phyloP scores from a whole-genome alignment of 129 eudicot genomes.

The Saposhnikovia divaricata region DNA sequence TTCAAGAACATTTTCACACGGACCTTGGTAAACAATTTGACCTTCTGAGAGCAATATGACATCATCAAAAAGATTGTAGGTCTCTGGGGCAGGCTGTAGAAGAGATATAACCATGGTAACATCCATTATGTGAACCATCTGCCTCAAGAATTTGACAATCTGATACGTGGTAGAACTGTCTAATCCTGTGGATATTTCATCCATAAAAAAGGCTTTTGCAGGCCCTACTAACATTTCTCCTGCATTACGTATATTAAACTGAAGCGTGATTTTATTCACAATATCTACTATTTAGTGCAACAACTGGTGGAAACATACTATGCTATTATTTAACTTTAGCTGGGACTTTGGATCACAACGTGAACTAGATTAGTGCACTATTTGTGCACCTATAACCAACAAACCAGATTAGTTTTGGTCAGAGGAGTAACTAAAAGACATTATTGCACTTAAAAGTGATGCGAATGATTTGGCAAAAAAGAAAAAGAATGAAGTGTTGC shows the following conservation, averaged over 20 bases:
- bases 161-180: slow-evolving; percentile 83
- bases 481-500: not conserved
- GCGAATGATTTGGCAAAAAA: not conserved
- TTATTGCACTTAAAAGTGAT: not conserved
- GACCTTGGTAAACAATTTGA: slow-evolving; percentile 64
- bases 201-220: slow-evolving; percentile 68
- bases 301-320: not conserved
- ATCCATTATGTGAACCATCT: slow-evolving; percentile 72
- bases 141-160: slow-evolving; percentile 45
- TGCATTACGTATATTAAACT: slow-evolving; percentile 10
- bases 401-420: not conserved
- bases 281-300: no score
- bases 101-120: slow-evolving; percentile 70
- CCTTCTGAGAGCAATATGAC: slow-evolving; percentile 70
- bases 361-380: not conserved
- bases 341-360: not conserved
- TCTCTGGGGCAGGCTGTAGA: slow-evolving; percentile 83
- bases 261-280: not conserved
- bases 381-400: not conserved
- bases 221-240: slow-evolving; percentile 96
- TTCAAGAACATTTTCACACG: slow-evolving; percentile 41
- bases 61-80: slow-evolving; percentile 63
- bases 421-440: not conserved
- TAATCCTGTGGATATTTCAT: slow-evolving; percentile 82
- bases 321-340: not conserved